Base-by-base conservation (phyloP, 2,329 filamentous ascomycete species). In the Didymosphaeria variabile region DNA sequence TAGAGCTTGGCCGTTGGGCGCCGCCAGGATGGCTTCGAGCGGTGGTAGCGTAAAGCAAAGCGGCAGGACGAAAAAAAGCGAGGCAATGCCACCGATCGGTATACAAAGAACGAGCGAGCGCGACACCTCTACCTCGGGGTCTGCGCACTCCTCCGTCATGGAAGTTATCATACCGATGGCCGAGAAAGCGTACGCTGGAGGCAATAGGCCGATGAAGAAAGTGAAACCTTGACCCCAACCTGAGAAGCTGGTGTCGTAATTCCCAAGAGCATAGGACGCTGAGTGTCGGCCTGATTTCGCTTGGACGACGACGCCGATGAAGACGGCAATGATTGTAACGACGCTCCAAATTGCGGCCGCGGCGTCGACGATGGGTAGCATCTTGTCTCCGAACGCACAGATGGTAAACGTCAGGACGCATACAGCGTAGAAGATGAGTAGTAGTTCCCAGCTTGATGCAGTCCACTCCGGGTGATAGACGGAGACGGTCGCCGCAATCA, bases 371-470 rank as follows among this genome's bases (percentile, higher is more conserved):
- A 84, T 77, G 0, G 89, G 90, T 38, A 93, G 82, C 78, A 86
- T 90, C 32, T 81, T 83, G 76, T 93, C 92, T 47, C 86, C 87
- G 40, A 91, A 84, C 1, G 87, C 82, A 64, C 90, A 92, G 57
- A 92, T 86, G 49, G 86, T 71, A 65, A 92, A 87, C 62, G 86
- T 88, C 21, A 88, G 67, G 1, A 92, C 68, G 21, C 88, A 91
- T 64, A 92, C 83, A 52, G 80, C 89, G 67, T 91, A 85, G 79
- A 93, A 92, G 64, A 92, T 87, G 23, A 93, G 80, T 60, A 91
- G 87, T 19, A 91, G 81, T 75, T 93, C 90, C 82, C 90, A 93
- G 19, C 26, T 46, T 26, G 47, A 40, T 44, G 57, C 57, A 34
- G 47, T 52, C 47, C 49, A 58, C 13, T 58, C 49, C 1, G 49